Evolutionary conservation across 495 filamentous ascomycete species (phyloP), one percentile per base, ranked within the genome.

Genomic region (Staphylotrichum longicolle): DNA sequence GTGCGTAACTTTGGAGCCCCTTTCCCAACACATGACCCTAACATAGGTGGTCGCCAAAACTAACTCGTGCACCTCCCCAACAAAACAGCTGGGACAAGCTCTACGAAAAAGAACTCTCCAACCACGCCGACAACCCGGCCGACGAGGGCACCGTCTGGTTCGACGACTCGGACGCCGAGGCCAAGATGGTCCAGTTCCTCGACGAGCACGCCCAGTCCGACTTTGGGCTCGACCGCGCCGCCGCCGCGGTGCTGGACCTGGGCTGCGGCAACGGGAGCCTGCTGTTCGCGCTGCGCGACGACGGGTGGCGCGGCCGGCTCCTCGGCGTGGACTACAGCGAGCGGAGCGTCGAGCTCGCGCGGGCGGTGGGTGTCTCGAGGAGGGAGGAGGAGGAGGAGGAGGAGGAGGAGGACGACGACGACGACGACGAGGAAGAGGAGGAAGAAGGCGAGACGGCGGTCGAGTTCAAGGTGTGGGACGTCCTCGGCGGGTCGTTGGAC

Each of bases 221-320:
- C 14, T 33, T 45, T 11, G 44, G 61, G 27, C 48, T 71, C 30
- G 37, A 67, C 41, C 46, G 59, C 12, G 51, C 51, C 7, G 44
- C 60, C 7, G 62, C 70, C 12, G 39, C 75, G 3, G 85, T 96
- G 54, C 80, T 97, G 0, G 84, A 87, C 65, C 68, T 98, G 0
- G 94, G 94, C 1, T 96, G 91, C 0, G 94, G 94, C 0, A 98
- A 97, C 75, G 94, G 94, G 2, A 88, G 91, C 67, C 82, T 97
- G 68, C 78, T 97, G 3, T 93, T 94, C 62, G 78, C 85, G 20
- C 76, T 98, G 11, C 72, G 84, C 30, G 87, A 86, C 48, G 76
- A 72, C 0, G 82, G 74, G 11, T 77, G 82, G 71, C 3, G 46
- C n/a, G 91, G 90, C 0, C 65, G 68, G 4, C 84, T 97, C 82